These are phyloP conservation scores for Ogataea thermomethanolica DNA, from an alignment of 805 yeast genomes.

Conservation along the genomic window DNA sequence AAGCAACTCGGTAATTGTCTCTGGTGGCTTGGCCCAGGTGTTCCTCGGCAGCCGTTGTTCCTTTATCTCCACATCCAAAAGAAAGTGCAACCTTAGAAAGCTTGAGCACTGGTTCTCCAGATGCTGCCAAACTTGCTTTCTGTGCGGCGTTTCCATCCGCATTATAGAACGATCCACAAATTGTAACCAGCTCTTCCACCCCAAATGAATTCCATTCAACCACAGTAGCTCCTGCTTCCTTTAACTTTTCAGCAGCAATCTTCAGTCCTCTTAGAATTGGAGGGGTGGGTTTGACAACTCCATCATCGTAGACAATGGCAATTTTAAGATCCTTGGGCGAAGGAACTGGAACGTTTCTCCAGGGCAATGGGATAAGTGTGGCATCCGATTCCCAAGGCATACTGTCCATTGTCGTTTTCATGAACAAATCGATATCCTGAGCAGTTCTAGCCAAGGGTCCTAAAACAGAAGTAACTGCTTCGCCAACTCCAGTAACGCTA, in stretches of 20 bases:
- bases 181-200: slow-evolving; percentile 50
- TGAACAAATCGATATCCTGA: slow-evolving; percentile 46
- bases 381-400: slow-evolving; percentile 59
- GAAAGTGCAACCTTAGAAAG: slow-evolving; percentile 51
- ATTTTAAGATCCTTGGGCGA: slow-evolving; percentile 37
- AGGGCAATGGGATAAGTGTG: slow-evolving; percentile 46
- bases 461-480: slow-evolving; percentile 41
- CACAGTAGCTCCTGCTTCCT: slow-evolving; percentile 52
- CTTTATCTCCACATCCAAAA: slow-evolving; percentile 53
- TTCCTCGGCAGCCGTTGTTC: slow-evolving; percentile 43
- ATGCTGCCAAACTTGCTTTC: slow-evolving; percentile 41
- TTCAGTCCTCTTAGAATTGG: slow-evolving; percentile 42
- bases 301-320: slow-evolving; percentile 48
- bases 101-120: slow-evolving; percentile 65
- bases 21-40: slow-evolving; percentile 46
- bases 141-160: slow-evolving; percentile 61
- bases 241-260: slow-evolving; percentile 47
- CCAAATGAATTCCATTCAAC: slow-evolving; percentile 53
- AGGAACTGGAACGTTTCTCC: slow-evolving; percentile 41
- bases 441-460: slow-evolving; percentile 48
- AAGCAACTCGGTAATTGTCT: slow-evolving; percentile 51
- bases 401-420: slow-evolving; percentile 43
- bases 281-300: slow-evolving; percentile 51
- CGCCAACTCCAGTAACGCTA: slow-evolving; percentile 42
- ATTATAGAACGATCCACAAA: slow-evolving; percentile 50